Percentiles rank a stretch among this genome's conserved stretches.
Evolutionary conservation across 2,329 filamentous ascomycete species (phyloP).

Genomic region (Neonectria sp.): DNA sequence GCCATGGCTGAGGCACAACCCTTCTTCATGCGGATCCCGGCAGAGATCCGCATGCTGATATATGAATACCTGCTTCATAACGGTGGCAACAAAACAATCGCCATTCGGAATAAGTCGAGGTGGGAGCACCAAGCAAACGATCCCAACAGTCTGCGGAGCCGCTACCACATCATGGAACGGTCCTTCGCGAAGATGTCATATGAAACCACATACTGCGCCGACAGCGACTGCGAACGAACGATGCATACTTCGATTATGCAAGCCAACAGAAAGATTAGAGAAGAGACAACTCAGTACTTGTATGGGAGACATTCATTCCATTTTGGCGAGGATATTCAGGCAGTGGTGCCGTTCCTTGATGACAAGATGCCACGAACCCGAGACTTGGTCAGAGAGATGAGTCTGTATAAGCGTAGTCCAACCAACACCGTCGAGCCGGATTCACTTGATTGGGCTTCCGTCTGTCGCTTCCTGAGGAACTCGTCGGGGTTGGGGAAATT

Average conservation of each 20-base stretch:
- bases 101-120: conserved; percentile 57
- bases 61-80: conserved; percentile 62
- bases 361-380: conserved; percentile 68
- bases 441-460: conserved; percentile 68
- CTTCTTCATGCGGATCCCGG: conserved; percentile 54
- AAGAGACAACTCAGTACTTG: conserved; percentile 69
- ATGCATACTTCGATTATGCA: conserved; percentile 63
- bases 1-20: conserved; percentile 41
- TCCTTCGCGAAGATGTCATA: conserved; percentile 58
- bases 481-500: conserved; percentile 59
- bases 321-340: conserved; percentile 73
- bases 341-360: conserved; percentile 71
- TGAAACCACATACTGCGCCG: conserved; percentile 67
- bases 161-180: conserved; percentile 59
- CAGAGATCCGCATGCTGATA: conserved; percentile 61
- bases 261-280: conserved; percentile 64
- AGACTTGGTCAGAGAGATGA: conserved; percentile 63
- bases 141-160: conserved; percentile 47
- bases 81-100: conserved; percentile 54
- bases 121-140: conserved; percentile 41
- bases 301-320: conserved; percentile 71
- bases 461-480: conserved; percentile 64
- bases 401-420: conserved; percentile 69
- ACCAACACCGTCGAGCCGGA: conserved; percentile 53
- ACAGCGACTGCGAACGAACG: conserved; percentile 37